Base-by-base conservation (phyloP, 305 asterid genomes). In the Fraxinus xanthoxyloides region DNA sequence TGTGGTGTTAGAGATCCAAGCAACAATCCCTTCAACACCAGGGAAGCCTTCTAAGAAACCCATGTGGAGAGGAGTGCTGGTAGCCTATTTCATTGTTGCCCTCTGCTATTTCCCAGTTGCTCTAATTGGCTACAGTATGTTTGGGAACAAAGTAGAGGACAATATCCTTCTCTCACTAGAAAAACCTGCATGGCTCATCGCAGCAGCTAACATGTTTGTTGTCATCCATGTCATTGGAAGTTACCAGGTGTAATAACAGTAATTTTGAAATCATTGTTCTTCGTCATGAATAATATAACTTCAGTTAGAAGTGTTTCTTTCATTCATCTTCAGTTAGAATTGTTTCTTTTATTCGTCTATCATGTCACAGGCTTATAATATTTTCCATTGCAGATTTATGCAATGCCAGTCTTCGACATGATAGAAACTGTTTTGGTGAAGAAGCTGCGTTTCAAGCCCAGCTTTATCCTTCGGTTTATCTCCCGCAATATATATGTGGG, bases 161-260 rank as follows among this genome's bases (percentile, higher is more conserved):
- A 48, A 89, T 32, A 89, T 92, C 35, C 76, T 89, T 48, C 59
- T 48, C 67, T 78, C 94, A 0, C 77, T 89, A 56, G 85, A 90
- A 28, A 90, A 85, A 84, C 93, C 94, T 59, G 80, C 86, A n/a
- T 91, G 97, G 93, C 89, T 91, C 79, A 89, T 92, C 10, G 92
- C 91, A 15, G 75, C 80, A 65, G 93, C 93, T 15, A 92, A 92
- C 85, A 82, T 87, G 88, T 92, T 89, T 80, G 92, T 89, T 48
- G 61, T 48, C 61, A 48, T 48, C 21, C 23, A 48, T 48, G 90
- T 87, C 28, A 72, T 89, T 10, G 93, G 92, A 74, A 88, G 93
- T 78, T 91, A 92, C 84, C 93, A 90, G 94, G 92, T 90, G 63
- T 77, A 13, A 8, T 23, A 7, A 28, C 13, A 9, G 30, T 61